Base-by-base conservation (phyloP, 345 rosid species). In the Psidium friedrichsthalianum region DNA sequence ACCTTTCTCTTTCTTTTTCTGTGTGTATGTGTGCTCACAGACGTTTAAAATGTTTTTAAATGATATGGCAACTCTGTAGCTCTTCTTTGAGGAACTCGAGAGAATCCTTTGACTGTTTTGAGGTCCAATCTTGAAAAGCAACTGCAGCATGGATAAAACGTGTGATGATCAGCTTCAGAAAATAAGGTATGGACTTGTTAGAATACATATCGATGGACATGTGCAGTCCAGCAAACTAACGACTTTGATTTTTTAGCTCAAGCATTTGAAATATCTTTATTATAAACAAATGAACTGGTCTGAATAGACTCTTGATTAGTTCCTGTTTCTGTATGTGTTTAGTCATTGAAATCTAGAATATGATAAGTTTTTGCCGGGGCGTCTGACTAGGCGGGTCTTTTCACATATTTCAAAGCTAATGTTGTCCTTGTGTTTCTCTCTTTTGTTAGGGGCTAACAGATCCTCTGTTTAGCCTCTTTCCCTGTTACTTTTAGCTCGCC, bases 101-200 rank as follows among this genome's bases (percentile, higher is more conserved):
- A 85, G 91, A 83, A 84, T 83, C 89, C 36, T 81, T 94, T n/a
- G 59, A 84, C 83, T 56, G 90, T 10, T 81, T 91, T 27, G 89
- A 89, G 85, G 81, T 91, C 47, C n/a, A 91, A 92, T 90, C 86
- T 92, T 40, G 95, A 95, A 88, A 92, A 90, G 82, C 98, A 97
- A 83, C 57, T 97, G 86, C 92, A 88, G 83, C 82, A 84, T 97
- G 99, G 99, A 94, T 95, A 89, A 86, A 95, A 94, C 87, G 89
- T 91, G 2, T 97, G 98, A 82, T 82, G 8, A 93, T 88, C 91
- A 88, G 76, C 88, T 85, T 93, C 98, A 53, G 87, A 89, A 86
- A 85, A 94, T 88, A 92, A 95, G 96, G 98, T 95, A 21, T 20
- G 54, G 56, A 76, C 51, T 32, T 56, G 51, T 56, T 2, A 40